Evolutionary conservation across 2,329 filamentous ascomycete genomes (phyloP), one percentile per base, ranked within the genome.

Genomic region (Fusarium sublunatum): DNA sequence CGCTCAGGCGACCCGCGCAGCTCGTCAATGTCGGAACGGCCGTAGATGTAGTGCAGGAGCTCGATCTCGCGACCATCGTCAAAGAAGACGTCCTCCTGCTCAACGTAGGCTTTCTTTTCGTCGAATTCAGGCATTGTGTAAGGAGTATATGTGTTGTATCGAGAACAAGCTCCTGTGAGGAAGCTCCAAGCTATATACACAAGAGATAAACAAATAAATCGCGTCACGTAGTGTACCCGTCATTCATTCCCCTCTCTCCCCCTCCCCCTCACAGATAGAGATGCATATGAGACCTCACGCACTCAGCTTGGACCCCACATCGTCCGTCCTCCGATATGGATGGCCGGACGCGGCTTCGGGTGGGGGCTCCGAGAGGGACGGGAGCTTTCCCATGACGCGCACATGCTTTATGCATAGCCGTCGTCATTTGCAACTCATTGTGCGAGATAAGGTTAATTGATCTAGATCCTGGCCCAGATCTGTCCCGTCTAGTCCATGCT

Each of bases 31-130:
- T 89, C 80, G 2, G 86, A 81, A 34, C 86, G 85, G 50, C 75
- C 77, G 73, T 88, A 89, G 52, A 94, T 79, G 72, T 85, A 91
- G 61, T 90, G 86, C 6, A 93, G 79, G 5, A 94, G 82, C 68
- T 91, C 87, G 55, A 89, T 85, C 72, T 94, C 91, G 22, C 90
- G 85, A 15, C 90, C 90, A 73, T 92, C 90, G 65, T 91, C 86
- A 60, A 84, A 86, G 80, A 75, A 82, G 19, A 77, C 69, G 8
- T 79, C 77, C 42, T 76, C 78, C 60, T 81, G 78, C 39, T 74
- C 71, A 46, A 72, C 74, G 48, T 82, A 82, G 5, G 78, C 78
- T 58, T 76, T 76, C 22, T 71, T 71, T 12, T 74, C 49, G 54
- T 77, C 67, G 56, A 82, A 82, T 19, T 61, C 52, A 19, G 67